Evolutionary conservation across 2,329 filamentous ascomycete species (phyloP).

Genomic region (Colletotrichum navitas): DNA sequence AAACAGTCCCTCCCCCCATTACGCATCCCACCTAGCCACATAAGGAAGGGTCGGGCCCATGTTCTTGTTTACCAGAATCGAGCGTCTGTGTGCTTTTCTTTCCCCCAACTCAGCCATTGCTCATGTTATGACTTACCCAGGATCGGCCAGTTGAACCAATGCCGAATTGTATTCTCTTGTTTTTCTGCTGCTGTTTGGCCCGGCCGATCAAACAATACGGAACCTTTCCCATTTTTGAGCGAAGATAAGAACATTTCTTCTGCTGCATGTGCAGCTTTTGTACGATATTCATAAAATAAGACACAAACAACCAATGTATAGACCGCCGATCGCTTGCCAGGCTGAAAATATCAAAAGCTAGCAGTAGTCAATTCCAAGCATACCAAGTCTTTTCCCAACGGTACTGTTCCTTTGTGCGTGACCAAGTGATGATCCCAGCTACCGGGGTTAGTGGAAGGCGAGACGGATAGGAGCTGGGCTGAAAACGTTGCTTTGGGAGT

Average conservation of each 20-base stretch:
- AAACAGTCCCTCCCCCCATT: not conserved
- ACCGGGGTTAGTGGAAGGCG: too few relatives aligned
- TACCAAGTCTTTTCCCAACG: not conserved
- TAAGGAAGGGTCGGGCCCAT: not conserved
- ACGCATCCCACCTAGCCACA: not conserved
- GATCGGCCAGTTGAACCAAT: constrained; percentile 7
- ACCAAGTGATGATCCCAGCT: not conserved
- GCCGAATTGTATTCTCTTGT: constrained; percentile 14
- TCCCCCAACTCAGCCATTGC: not conserved
- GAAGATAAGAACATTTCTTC: not conserved
- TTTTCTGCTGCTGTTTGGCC: constrained; percentile 19
- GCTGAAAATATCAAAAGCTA: not conserved
- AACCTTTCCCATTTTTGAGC: not conserved
- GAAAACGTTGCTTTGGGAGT: not conserved
- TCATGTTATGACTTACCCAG: constrained; percentile 15
- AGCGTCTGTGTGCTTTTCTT: constrained; percentile 15
- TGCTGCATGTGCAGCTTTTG: constrained; percentile 1
- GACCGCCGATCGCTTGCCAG: constrained; percentile 18
- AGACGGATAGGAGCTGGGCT: not conserved
- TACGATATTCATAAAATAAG: constrained; percentile 25
- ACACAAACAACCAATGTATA: constrained; percentile 15
- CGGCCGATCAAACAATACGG: constrained; percentile 25
- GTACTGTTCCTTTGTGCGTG: not conserved
- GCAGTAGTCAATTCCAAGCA: not conserved
- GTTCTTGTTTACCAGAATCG: not conserved